Base-by-base conservation (phyloP, 768 basidiomycete species). In the Pleurotus giganteus region DNA sequence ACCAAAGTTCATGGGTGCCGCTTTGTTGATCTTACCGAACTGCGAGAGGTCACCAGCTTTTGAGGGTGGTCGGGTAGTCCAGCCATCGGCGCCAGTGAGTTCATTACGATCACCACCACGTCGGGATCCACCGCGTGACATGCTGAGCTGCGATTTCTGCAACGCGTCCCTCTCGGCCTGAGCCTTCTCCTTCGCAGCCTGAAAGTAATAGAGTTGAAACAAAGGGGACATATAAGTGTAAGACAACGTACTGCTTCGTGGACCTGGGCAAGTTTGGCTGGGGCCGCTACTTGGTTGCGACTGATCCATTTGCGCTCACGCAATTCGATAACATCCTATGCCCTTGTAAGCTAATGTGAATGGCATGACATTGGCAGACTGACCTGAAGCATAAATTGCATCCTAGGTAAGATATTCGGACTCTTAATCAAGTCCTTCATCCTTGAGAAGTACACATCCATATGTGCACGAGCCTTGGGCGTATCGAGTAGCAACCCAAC, bases 341-440 rank as follows among this genome's bases (percentile, higher is more conserved):
- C 12, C 32, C 44, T 27, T 31, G 27, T 31, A 60, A 46, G 21
- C 52, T 24, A 46, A 47, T 53, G 5, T 42, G n/a, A 44, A 32
- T 12, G 8, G 53, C 51, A 23, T 11, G 27, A 21, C 44, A 8
- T 57, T 50, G 12, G 51, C 2, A 17, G 32, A 73, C 82, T 54
- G 57, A 96, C 95, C 85, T 92, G 85, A 55, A 99, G 79, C 94
- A 98, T 97, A 73, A 90, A 98, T 54, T 87, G 85, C 82, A 98
- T 91, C 63, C 97, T 88, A 15, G 93, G 81, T 56, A 83, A 85
- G 58, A 97, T 85, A 51, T 88, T 86, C 13, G 62, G 70, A 62
- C 84, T 91, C 74, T 86, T 87, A 37, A 81, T 74, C 58, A 98
- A 75, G 67, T 90, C 85, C 66, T 85, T 83, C 86, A 99, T 94